phyloP scores from a whole-genome alignment of 352 stramenopile species.

The Phytophthora nicotianae region DNA sequence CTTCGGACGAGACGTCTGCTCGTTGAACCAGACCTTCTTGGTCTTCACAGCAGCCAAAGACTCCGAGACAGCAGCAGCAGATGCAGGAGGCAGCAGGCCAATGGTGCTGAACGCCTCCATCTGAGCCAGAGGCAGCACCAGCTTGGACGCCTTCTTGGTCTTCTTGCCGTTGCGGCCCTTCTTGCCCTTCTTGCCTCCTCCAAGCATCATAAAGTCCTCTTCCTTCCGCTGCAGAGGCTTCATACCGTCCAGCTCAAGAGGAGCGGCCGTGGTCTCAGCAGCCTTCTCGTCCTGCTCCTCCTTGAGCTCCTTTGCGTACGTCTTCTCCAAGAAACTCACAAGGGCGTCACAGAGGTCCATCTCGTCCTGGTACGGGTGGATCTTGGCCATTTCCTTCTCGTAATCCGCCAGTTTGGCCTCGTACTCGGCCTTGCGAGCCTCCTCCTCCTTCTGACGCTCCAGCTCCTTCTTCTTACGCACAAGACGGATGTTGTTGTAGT shows the following conservation, averaged over 20 bases:
- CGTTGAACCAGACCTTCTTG: conserved; percentile 93
- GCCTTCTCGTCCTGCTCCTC: conserved; percentile 47
- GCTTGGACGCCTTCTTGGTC: conserved; percentile 78
- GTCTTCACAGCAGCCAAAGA: conserved; percentile 93
- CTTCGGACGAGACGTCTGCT: conserved; percentile 63
- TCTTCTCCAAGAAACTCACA: conserved; percentile 92
- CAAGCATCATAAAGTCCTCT: conserved; percentile 84
- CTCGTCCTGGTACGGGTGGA: conserved; percentile 96
- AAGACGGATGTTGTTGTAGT: conserved; percentile 92
- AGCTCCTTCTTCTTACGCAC: conserved; percentile 88
- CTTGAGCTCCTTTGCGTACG: conserved; percentile 89
- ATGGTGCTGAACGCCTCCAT: conserved; percentile 93
- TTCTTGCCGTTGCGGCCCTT: conserved; percentile 74
- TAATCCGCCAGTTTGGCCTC: conserved; percentile 96
- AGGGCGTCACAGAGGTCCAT: conserved; percentile 96
- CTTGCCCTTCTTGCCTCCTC: conserved; percentile 70
- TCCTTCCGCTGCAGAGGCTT: conserved; percentile 90
- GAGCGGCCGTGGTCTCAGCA: conserved; percentile 36
- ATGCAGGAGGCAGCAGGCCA: conserved; percentile 89
- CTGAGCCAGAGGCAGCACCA: conserved; percentile 78
- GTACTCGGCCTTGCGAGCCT: conserved; percentile 83
- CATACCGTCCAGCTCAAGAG: conserved; percentile 92
- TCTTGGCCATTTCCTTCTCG: conserved; percentile 95
- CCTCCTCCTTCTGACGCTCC: conserved; percentile 83
- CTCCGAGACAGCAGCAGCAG: conserved; percentile 77